A percentile compares a stretch with the other conserved stretches of the same genome.
phyloP scores from a whole-genome alignment of 2,329 filamentous ascomycete species.

The Apiospora koreana region DNA sequence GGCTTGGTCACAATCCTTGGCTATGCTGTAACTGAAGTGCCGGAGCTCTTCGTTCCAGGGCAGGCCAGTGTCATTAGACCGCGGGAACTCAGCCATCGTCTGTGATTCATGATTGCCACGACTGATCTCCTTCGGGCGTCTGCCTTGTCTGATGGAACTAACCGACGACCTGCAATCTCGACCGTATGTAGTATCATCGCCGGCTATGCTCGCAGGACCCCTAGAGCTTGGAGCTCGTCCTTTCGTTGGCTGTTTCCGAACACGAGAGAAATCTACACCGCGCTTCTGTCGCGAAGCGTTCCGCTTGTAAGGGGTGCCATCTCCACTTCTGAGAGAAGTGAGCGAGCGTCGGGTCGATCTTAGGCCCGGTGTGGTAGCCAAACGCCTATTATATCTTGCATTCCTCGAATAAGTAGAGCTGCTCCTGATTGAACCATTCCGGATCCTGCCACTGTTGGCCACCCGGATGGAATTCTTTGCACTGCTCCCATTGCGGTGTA shows the following conservation, averaged over 20 bases:
- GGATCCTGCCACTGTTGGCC: constrained; percentile 30
- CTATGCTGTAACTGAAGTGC: constrained; percentile 81
- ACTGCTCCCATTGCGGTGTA: constrained; percentile 57
- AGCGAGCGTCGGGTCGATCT: constrained; percentile 44
- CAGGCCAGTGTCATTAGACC: constrained; percentile 21
- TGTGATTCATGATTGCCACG: constrained; percentile 20
- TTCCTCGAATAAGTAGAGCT: constrained; percentile 32
- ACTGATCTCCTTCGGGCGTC: constrained; percentile 14
- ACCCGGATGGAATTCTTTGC: constrained; percentile 27
- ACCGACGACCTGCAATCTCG: constrained; percentile 25
- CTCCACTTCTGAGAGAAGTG: constrained; percentile 50
- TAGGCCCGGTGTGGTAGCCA: constrained; percentile 29
- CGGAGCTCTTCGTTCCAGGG: constrained; percentile 72
- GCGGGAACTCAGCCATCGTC: constrained; percentile 27
- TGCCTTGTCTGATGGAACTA: constrained; percentile 22
- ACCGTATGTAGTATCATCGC: constrained; percentile 28
- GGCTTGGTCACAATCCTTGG: constrained; percentile 88
- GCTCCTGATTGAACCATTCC: constrained; percentile 36
- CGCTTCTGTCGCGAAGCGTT: constrained; percentile 50
- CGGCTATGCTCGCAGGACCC: constrained; percentile 28
- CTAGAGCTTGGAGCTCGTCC: constrained; percentile 18
- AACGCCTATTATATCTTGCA: constrained; percentile 26
- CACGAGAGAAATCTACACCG: constrained; percentile 55
- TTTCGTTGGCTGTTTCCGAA: constrained; percentile 38
- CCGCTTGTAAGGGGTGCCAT: constrained; percentile 43